Evolutionary conservation across 1,139 yeast genomes (phyloP).

Genomic region (Eremothecium coryli): DNA sequence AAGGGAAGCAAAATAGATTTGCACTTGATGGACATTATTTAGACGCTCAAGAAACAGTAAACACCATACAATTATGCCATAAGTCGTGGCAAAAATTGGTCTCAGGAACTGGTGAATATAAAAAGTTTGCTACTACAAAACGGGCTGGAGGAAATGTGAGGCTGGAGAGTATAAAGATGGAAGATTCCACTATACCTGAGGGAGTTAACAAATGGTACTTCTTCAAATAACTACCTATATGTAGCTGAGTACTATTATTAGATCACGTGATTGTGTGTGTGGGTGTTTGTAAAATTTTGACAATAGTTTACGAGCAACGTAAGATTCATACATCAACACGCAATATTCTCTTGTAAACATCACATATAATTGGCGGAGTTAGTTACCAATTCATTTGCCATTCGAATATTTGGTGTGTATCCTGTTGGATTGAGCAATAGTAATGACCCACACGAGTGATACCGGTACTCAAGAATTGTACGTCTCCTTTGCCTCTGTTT

Average conservation of each 20-base stretch:
- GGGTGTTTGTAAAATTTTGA: too few relatives aligned
- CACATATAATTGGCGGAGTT: too few relatives aligned
- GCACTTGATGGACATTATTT: slow-evolving; percentile 78
- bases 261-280: too few relatives aligned
- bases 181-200: slow-evolving; percentile 34
- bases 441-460: too few relatives aligned
- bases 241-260: too few relatives aligned
- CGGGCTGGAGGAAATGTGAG: slow-evolving; percentile 25
- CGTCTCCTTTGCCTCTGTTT: slow-evolving; percentile 9
- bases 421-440: too few relatives aligned
- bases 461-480: not conserved
- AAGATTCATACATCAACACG: too few relatives aligned
- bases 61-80: slow-evolving; percentile 64
- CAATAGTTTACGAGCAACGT: too few relatives aligned
- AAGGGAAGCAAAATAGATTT: slow-evolving; percentile 80
- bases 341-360: too few relatives aligned
- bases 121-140: slow-evolving; percentile 29
- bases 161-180: slow-evolving; percentile 15
- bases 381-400: too few relatives aligned
- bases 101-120: slow-evolving; percentile 41
- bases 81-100: slow-evolving; percentile 70
- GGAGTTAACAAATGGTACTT: slow-evolving; percentile 34
- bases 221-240: too few relatives aligned
- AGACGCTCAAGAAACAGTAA: slow-evolving; percentile 60
- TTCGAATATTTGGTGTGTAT: too few relatives aligned